These are phyloP conservation scores for Boletus sp. DNA, from an alignment of 1,284 basidiomycete genomes.

Conservation along the genomic window DNA sequence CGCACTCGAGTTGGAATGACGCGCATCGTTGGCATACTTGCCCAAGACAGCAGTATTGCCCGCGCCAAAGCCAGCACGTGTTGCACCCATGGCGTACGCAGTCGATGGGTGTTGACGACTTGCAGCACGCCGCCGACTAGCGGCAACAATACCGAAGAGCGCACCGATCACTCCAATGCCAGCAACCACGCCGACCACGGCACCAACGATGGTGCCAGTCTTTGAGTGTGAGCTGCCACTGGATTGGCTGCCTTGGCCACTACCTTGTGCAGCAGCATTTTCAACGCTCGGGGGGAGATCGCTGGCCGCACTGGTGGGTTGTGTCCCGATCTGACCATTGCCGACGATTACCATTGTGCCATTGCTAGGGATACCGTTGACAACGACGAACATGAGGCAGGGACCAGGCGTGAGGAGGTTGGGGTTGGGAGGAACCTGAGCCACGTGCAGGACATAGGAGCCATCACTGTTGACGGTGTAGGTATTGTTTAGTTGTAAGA, in stretches of 20 bases:
- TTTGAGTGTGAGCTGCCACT: slow-evolving; percentile 24
- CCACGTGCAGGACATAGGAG: slow-evolving; percentile 68
- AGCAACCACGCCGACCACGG: slow-evolving; percentile 47
- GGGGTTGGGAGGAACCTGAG: slow-evolving; percentile 78
- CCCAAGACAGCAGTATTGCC: slow-evolving; percentile 28
- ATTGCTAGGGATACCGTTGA: slow-evolving; percentile 80
- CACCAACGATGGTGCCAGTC: slow-evolving; percentile 48
- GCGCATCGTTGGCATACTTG: slow-evolving; percentile 16
- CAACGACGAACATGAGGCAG: slow-evolving; percentile 74
- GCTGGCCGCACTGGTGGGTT: slow-evolving; percentile 46
- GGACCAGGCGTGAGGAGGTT: slow-evolving; percentile 86
- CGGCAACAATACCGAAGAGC: slow-evolving; percentile 43
- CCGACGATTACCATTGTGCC: slow-evolving; percentile 76
- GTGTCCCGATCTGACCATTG: slow-evolving; percentile 69
- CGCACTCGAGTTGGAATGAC: slow-evolving; percentile 52
- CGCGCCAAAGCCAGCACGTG: slow-evolving; percentile 26
- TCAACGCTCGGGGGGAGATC: slow-evolving; percentile 45
- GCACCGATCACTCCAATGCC: slow-evolving; percentile 48
- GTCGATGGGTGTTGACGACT: slow-evolving; percentile 32
- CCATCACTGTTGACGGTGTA: slow-evolving; percentile 80
- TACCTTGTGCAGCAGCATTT: slow-evolving; percentile 23
- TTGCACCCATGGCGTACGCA: slow-evolving; percentile 38
- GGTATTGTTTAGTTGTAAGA: slow-evolving; percentile 71
- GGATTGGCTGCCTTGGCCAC: slow-evolving; percentile 10
- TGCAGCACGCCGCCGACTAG: slow-evolving; percentile 42